Evolutionary conservation across 164 flowering plant genomes (phyloP), one percentile per base, ranked within the genome.

Genomic region (Protea cynaroides): DNA sequence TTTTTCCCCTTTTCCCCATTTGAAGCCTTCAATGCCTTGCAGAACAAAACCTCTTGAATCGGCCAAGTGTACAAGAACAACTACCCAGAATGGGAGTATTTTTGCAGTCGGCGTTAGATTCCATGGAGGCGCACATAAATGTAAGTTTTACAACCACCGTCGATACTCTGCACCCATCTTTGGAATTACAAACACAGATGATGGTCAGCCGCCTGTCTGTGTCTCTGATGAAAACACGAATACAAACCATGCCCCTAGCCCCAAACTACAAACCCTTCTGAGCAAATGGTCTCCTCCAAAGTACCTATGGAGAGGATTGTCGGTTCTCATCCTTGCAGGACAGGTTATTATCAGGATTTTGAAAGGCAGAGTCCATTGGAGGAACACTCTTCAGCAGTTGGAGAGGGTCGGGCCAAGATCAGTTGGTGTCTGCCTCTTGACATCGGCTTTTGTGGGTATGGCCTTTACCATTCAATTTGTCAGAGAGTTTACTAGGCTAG

Each of bases 401-500:
- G 92, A 88, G 72, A 78, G 92, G 37, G 94, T 88, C 52, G 97
- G 98, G 7, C 98, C 97, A 4, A 83, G 64, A 65, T 90, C 98
- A 25, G 83, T 84, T 15, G 94, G 96, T 36, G 97, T 93, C 29
- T 90, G 96, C 59, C 78, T 93, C 50, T 66, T 87, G 58, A 93
- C 98, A 0, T 62, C 97, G 1, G 84, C 98, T 88, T n/a, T 93
- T 72, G 97, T 90, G 0, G 98, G 96, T 34, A 87, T 93, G 98
- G 98, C 98, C 25, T 93, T 93, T 68, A 84, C 96, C 4, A 90
- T 93, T 66, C 98, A 93, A 59, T 93, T 93, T 62, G 97, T 93
- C 6, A 69, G 92, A 59, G 97, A 93, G 69, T 93, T 93, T 70
- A 90, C 96, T 19, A 77, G 98, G 51, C 65, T 93, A 59, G 97